These are phyloP conservation scores for Rhizophagus sp. DNA, from an alignment of 192 early-diverging fungal species.

Conservation along the genomic window DNA sequence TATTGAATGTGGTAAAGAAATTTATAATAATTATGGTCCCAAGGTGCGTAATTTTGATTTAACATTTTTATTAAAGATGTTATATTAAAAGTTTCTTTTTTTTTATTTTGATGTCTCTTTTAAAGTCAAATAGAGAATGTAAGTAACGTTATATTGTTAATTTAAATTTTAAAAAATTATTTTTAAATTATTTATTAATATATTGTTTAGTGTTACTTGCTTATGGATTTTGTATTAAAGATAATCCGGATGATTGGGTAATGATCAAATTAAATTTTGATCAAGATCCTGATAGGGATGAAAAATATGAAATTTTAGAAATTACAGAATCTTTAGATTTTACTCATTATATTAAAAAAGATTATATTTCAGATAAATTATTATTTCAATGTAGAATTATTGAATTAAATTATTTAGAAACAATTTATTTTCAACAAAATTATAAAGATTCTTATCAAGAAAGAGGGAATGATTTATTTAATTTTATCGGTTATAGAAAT, in stretches of 20 bases:
- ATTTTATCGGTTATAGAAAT: constrained; percentile 5
- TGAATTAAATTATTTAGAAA: not conserved
- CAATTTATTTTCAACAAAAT: not conserved
- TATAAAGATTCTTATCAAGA: not conserved
- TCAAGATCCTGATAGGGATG: not conserved
- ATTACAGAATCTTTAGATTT: not conserved
- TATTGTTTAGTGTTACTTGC: not conserved
- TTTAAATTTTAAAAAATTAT: too few species aligned
- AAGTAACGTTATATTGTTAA: not conserved
- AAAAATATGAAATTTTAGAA: not conserved
- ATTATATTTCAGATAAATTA: not conserved
- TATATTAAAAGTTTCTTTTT: not conserved
- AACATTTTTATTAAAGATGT: too few species aligned
- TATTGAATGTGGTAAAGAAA: not conserved
- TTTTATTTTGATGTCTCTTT: not conserved
- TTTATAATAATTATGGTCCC: constrained; percentile 1
- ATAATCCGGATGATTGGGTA: constrained; percentile 11
- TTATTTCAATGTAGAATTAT: not conserved
- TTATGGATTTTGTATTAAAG: constrained; percentile 3
- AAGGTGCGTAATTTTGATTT: not conserved
- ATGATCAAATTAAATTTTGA: not conserved
- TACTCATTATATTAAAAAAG: not conserved
- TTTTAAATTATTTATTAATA: not conserved
- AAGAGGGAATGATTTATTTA: not conserved
- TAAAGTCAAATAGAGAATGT: not conserved